Base-by-base conservation (phyloP, 2,329 filamentous ascomycete genomes). In the Fusarium brachygibbosum region DNA sequence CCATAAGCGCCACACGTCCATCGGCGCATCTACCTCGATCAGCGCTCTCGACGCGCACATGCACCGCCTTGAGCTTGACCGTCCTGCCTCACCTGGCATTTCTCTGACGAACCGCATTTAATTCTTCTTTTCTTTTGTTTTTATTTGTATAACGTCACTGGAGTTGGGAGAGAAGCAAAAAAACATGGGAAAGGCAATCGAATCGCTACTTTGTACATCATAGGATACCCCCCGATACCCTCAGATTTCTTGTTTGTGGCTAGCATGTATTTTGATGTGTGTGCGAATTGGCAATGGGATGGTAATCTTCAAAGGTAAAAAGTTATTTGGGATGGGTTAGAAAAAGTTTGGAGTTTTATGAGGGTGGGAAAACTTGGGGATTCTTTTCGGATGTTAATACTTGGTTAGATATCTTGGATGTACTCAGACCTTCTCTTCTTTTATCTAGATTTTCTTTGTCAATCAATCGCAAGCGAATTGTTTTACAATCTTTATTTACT, bases 51-150 rank as follows among this genome's bases (percentile, higher is more conserved):
- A 73, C 12, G 66, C 49, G 5, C 67, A 68, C 42, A 75, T 76
- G 73, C 66, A 74, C 32, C 69, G 72, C 1, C 61, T 76, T n/a
- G 70, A 75, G n/a, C 68, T 76, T 5, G 74, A 74, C 5, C 73
- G 74, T 3, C 69, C 74, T 6, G 72, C 70, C 0, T 76, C 74
- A 4, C 74, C 74, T 6, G 74, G 74, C 23, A 74, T 76, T 35
- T 57, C 69, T n/a, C 57, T 76, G 28, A 76, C 72, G 9, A 74
- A 75, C 68, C 65, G 69, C 5, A 71, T 75, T 45, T 75, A 62
- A 68, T 69, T 51, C 10, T 23, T 17, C 1, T 12, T 23, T 38
- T 10, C 31, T 50, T 42, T 25, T 42, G 5, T 29, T 28, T 2
- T 5, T 40, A 23, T 25, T 35, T 32, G 12, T n/a, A 16, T 25